Evolutionary conservation across 129 eudicot species (phyloP).

Genomic region (Pulicaria dysenterica): DNA sequence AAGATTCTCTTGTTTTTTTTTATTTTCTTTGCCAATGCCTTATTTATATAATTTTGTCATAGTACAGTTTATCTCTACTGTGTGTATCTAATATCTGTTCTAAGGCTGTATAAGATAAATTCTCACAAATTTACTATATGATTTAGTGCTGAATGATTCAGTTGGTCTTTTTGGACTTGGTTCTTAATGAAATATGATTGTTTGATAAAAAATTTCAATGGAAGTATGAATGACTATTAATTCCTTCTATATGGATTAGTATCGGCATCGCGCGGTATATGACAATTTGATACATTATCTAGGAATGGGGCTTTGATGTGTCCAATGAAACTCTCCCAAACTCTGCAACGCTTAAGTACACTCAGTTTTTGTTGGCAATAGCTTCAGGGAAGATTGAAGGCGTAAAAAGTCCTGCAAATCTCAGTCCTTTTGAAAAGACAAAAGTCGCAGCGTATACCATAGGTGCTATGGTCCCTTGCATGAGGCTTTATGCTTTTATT

Average conservation of each 20-base stretch:
- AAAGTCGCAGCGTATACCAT: conserved; percentile 82
- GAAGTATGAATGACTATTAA: background rate
- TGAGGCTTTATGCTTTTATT: conserved; percentile 84
- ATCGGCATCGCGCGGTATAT: background rate
- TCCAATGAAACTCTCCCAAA: conserved; percentile 55
- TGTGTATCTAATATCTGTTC: too few relatives aligned
- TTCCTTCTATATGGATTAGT: background rate
- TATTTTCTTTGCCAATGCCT: too few relatives aligned
- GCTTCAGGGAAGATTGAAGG: conserved; percentile 91
- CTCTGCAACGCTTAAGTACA: conserved; percentile 69
- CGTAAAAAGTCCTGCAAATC: conserved; percentile 65
- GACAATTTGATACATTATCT: conserved; percentile 16
- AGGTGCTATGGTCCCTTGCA: conserved; percentile 88
- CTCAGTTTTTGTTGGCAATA: conserved; percentile 76
- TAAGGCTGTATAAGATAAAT: background rate
- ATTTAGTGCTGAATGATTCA: too few relatives aligned
- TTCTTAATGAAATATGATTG: background rate
- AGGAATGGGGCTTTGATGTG: conserved; percentile 82
- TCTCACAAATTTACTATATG: too few relatives aligned
- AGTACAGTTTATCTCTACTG: background rate
- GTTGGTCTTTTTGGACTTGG: too few relatives aligned
- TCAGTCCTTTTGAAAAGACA: conserved; percentile 80
- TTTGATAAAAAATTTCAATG: background rate
- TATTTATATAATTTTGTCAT: background rate
- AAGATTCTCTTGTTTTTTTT: conserved; percentile 4